Percentiles rank a stretch among this genome's conserved stretches.
Conservation (phyloP, 129 eudicot genomes). For the Centaurea solstitialis region DNA sequence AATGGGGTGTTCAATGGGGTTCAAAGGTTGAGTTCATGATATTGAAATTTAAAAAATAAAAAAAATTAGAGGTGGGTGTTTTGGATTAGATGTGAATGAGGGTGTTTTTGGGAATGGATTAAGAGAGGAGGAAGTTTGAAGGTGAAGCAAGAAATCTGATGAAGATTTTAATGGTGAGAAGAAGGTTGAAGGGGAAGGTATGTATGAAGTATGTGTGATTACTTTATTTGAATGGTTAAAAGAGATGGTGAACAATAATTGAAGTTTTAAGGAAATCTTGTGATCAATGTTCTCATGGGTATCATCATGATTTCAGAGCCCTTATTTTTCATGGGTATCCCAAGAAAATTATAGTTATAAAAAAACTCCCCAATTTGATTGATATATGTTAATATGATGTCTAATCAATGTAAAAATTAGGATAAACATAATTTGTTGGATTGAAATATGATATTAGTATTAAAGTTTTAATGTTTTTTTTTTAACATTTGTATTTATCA, state of each 20-base stretch:
- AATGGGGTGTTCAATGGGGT: slow-evolving; percentile 2
- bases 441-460: too few species aligned
- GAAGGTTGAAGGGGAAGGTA: slow-evolving; percentile 16
- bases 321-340: slow-evolving; percentile 30
- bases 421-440: too few species aligned
- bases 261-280: slow-evolving; percentile 35
- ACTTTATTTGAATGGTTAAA: slow-evolving; percentile 1
- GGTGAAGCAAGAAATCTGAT: slow-evolving; percentile 30
- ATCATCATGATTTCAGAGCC: slow-evolving; percentile 37
- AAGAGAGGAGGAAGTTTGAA: slow-evolving; percentile 30
- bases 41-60: background rate
- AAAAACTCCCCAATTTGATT: too few species aligned
- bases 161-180: slow-evolving; percentile 23
- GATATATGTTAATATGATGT: too few species aligned
- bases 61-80: background rate
- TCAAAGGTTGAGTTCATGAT: slow-evolving; percentile 1
- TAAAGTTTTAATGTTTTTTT: too few species aligned
- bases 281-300: slow-evolving; percentile 32
- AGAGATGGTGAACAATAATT: slow-evolving; percentile 30
- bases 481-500: too few species aligned
- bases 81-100: slow-evolving; percentile 16
- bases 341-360: slow-evolving; percentile 14
- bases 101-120: background rate
- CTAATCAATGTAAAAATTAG: too few species aligned
- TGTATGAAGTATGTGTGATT: background rate